phyloP scores from a whole-genome alignment of 768 basidiomycete genomes.

The Naganishia randhawae region DNA sequence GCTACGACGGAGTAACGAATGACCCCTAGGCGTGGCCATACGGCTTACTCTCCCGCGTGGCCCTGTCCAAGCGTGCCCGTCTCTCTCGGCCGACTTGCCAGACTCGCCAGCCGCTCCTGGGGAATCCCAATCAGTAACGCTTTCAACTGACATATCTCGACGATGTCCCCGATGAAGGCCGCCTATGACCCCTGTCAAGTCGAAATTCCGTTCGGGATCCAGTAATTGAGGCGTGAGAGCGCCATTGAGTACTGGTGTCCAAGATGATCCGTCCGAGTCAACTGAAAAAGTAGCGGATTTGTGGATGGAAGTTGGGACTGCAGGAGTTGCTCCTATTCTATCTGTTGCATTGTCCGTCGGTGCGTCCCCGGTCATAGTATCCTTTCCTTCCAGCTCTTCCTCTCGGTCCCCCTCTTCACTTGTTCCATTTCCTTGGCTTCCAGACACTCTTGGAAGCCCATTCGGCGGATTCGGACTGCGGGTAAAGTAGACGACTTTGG shows the following conservation, averaged over 20 bases:
- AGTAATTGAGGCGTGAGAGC: slow-evolving; percentile 43
- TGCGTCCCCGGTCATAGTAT: not conserved
- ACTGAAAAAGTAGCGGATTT: not conserved
- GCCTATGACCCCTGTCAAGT: slow-evolving; percentile 1
- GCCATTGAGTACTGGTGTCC: slow-evolving; percentile 42
- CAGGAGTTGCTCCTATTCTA: not conserved
- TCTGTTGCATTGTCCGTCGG: not conserved
- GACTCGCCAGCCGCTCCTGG: not conserved
- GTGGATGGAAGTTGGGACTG: not conserved
- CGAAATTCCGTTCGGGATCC: not conserved
- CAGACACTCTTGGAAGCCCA: slow-evolving; percentile 13
- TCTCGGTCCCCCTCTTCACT: not conserved
- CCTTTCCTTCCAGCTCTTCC: not conserved
- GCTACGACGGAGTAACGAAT: slow-evolving; percentile 65
- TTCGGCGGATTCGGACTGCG: slow-evolving; percentile 62
- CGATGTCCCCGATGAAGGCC: slow-evolving; percentile 34
- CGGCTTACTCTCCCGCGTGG: slow-evolving; percentile 55
- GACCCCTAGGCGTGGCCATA: slow-evolving; percentile 35
- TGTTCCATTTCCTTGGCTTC: not conserved
- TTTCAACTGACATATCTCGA: slow-evolving; percentile 5
- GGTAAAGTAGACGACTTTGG: slow-evolving; percentile 98
- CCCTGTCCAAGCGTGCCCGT: slow-evolving; percentile 35
- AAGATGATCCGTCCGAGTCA: slow-evolving; percentile 26
- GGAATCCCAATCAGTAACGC: slow-evolving; percentile 30
- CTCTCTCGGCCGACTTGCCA: slow-evolving; percentile 26